Conservation (phyloP, 352 stramenopile species). For the Blastocystis sp. region DNA sequence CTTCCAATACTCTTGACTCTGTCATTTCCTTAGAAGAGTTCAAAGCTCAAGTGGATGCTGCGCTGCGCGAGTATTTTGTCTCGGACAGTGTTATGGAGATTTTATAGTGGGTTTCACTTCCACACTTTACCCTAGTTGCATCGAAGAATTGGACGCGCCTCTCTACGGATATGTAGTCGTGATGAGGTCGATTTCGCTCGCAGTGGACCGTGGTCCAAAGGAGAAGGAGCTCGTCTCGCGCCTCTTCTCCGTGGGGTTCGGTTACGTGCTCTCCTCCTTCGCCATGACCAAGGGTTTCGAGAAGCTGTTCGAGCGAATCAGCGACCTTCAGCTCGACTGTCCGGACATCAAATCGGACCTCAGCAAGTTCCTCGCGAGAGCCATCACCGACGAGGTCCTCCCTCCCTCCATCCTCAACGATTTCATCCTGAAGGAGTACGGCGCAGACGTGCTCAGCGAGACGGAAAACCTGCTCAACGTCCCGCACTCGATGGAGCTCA, state of each 20-base stretch:
- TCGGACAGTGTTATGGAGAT: conserved; percentile 68
- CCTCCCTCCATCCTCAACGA: conserved; percentile 92
- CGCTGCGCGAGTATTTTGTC: conserved; percentile 79
- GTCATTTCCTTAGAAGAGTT: conserved; percentile 70
- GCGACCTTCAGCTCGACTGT: conserved; percentile 91
- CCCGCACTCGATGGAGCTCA: conserved; percentile 80
- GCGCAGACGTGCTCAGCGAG: conserved; percentile 68
- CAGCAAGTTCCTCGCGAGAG: conserved; percentile 84
- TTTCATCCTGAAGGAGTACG: conserved; percentile 84
- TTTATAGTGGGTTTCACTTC: neutral
- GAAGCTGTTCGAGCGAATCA: conserved; percentile 85
- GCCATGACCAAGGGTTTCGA: conserved; percentile 84
- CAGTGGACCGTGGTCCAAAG: conserved; percentile 84
- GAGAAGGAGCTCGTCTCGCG: conserved; percentile 84
- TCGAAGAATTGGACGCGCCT: conserved; percentile 68
- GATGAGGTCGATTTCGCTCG: conserved; percentile 86
- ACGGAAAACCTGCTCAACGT: conserved; percentile 51
- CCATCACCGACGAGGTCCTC: conserved; percentile 95
- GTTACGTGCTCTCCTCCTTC: conserved; percentile 67
- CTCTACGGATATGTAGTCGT: conserved; percentile 84
- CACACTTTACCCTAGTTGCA: conserved; percentile 57
- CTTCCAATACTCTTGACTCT: neutral
- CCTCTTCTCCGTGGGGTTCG: conserved; percentile 84
- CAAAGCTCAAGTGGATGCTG: conserved; percentile 83
- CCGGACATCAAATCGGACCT: conserved; percentile 72